Evolutionary conservation across 2,329 filamentous ascomycete genomes (phyloP), one percentile per base, ranked within the genome.

Genomic region (Venturia oleaginea): DNA sequence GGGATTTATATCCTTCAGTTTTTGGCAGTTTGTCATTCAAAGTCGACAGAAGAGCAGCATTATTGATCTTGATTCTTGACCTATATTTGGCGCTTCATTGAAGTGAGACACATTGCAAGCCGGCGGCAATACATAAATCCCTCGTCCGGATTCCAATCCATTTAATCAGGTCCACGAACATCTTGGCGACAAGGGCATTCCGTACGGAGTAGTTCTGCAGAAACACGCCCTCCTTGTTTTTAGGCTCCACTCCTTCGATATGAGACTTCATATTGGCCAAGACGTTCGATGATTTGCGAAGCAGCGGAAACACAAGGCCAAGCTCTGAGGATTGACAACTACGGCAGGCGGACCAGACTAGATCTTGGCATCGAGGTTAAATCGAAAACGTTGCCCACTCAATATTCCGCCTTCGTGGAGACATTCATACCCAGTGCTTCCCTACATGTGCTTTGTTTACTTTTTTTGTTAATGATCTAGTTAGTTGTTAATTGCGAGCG

Each of bases 241-340:
- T 8, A 19, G 17, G 32, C 8, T 38, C 34, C 38, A 4, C 30
- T 22, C n/a, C 34, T 34, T 43, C 59, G 24, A 60, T 37, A 60
- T 37, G n/a, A 19, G 30, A 17, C 59, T 43, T 22, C 22, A 43
- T 60, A 42, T 43, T 60, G 59, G 34, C 59, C 59, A 60, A 60
- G 59, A 27, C 7, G 59, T 42, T 60, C 42, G 34, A 43, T 37
- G n/a, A 43, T 60, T 37, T 42, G 5, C 27, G 11, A 32, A 24
- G 2, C n/a, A 42, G 57, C 40, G 57, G 51, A 32, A 57, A 34
- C 51, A 60, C 59, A 60, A n/a, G n/a, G n/a, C n/a, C n/a, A n/a
- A 60, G 59, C 59, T 60, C 37, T 60, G 59, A 43, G 2, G 22
- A 32, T 42, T 34, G 17, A 24, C 57, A 13, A n/a, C 32, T 60